Conservation (phyloP, 2,329 filamentous ascomycete species). For the Rhinocladiella similis region DNA sequence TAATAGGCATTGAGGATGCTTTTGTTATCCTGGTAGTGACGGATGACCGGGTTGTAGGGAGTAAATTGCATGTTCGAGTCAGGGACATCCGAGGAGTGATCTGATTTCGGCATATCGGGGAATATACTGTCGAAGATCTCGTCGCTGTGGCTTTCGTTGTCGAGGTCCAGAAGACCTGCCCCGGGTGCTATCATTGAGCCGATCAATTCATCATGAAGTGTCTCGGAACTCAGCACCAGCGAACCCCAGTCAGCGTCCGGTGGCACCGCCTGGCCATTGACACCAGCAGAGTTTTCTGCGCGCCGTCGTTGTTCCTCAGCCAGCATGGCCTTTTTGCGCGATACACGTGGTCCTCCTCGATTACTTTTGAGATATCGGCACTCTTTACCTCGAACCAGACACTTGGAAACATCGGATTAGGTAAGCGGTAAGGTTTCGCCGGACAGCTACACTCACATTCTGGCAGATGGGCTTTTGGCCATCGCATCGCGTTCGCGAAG, state of each 20-base stretch:
- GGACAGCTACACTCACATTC: slow-evolving; percentile 6
- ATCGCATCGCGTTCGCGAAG: slow-evolving; percentile 13
- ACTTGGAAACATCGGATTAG: slow-evolving; percentile 3
- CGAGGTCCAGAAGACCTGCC: slow-evolving; percentile 7
- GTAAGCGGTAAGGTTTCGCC: background rate
- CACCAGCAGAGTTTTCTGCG: background rate
- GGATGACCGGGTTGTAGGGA: slow-evolving; percentile 1
- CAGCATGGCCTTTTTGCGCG: slow-evolving; percentile 4
- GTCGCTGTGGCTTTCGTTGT: slow-evolving; percentile 4
- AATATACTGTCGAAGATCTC: slow-evolving; percentile 15
- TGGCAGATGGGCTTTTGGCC: slow-evolving; percentile 2
- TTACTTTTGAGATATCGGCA: slow-evolving; percentile 14
- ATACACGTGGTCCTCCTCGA: slow-evolving; percentile 11
- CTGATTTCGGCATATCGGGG: background rate
- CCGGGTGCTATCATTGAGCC: slow-evolving; percentile 12
- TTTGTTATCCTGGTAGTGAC: slow-evolving; percentile 2
- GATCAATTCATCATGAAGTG: slow-evolving; percentile 11
- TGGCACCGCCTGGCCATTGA: background rate
- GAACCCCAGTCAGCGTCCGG: slow-evolving; percentile 7
- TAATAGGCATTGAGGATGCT: slow-evolving; percentile 15
- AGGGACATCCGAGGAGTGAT: background rate
- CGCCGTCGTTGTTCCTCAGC: background rate
- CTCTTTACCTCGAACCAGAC: slow-evolving; percentile 4
- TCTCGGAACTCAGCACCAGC: slow-evolving; percentile 2
- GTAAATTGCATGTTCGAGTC: background rate